These are phyloP conservation scores for Globisporangium yorkense DNA, from an alignment of 352 stramenopile species.

Conservation along the genomic window DNA sequence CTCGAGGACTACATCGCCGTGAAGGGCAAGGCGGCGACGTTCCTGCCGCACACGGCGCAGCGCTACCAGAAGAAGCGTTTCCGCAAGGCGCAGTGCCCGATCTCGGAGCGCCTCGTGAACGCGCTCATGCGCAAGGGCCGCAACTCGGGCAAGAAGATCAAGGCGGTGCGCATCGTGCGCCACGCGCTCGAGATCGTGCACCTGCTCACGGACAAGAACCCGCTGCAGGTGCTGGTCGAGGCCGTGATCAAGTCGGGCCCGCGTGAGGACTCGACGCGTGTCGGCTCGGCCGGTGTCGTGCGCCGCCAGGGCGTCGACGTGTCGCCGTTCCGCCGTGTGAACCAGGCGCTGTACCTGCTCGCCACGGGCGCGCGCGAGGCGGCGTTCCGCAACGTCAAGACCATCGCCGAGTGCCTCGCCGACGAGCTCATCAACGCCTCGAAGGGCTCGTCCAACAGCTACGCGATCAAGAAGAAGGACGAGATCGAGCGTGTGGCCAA, in stretches of 20 bases:
- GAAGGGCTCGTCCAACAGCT: conserved; percentile 99
- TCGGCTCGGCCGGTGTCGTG: conserved; percentile 98
- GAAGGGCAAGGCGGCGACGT: conserved; percentile 97
- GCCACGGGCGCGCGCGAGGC: conserved; percentile 96
- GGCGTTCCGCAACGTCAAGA: conserved; percentile 99
- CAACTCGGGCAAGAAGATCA: conserved; percentile 99
- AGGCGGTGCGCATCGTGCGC: conserved; percentile 98
- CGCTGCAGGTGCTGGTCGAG: conserved; percentile 95
- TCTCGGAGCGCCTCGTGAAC: conserved; percentile 97
- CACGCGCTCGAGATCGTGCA: conserved; percentile 99
- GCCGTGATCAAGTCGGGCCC: conserved; percentile 94
- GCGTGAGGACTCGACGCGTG: conserved; percentile 99
- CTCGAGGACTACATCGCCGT: conserved; percentile 99
- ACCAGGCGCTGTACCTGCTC: conserved; percentile 99
- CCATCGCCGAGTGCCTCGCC: conserved; percentile 98
- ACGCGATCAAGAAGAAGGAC: conserved; percentile 99
- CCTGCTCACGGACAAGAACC: conserved; percentile 99
- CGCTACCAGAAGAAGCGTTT: conserved; percentile 99
- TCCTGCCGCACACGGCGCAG: conserved; percentile 98
- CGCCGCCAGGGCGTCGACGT: conserved; percentile 99
- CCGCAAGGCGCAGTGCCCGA: conserved; percentile 99
- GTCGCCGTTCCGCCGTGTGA: conserved; percentile 98
- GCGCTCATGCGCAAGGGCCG: conserved; percentile 98
- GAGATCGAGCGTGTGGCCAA: conserved; percentile 99
- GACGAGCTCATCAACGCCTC: conserved; percentile 99